Conservation (phyloP, 768 basidiomycete genomes). For the Trametes maxima region DNA sequence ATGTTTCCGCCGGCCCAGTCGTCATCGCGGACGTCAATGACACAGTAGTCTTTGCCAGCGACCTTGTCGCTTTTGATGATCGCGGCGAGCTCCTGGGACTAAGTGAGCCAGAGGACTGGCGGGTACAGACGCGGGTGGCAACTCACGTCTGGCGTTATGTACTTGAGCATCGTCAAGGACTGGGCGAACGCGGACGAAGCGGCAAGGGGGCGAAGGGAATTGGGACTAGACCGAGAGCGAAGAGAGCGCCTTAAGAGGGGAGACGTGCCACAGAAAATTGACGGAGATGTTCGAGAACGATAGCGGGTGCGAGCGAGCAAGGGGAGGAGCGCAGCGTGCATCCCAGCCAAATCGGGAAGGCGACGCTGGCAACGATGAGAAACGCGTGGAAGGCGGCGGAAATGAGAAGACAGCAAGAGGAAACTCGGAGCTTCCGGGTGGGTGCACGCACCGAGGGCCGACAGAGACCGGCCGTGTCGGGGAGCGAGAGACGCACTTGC, state of each 20-base stretch:
- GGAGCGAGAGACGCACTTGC: not conserved
- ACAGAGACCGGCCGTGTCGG: not conserved
- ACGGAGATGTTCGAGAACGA: not conserved
- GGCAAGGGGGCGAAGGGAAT: not conserved
- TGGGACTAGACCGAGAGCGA: not conserved
- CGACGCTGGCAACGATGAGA: slow-evolving; percentile 15
- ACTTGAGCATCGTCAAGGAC: slow-evolving; percentile 35
- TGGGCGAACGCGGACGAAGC: not conserved
- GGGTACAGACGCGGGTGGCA: not conserved
- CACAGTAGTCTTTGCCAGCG: slow-evolving; percentile 65
- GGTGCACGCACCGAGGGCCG: not conserved
- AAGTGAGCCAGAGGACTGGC: slow-evolving; percentile 1
- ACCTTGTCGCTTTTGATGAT: slow-evolving; percentile 68
- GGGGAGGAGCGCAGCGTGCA: slow-evolving; percentile 6
- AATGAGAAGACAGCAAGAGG: not conserved
- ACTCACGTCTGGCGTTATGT: slow-evolving; percentile 45
- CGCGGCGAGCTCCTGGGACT: slow-evolving; percentile 61
- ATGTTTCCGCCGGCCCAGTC: slow-evolving; percentile 83
- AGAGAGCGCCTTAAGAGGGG: not conserved
- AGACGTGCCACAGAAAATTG: not conserved
- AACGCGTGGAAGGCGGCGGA: slow-evolving; percentile 4
- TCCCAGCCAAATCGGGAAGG: slow-evolving; percentile 17
- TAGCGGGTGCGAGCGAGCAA: slow-evolving; percentile 2
- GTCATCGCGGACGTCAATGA: slow-evolving; percentile 86
- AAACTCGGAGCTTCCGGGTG: not conserved